Conservation (phyloP, 2,329 filamentous ascomycete genomes). For the Colletotrichum brevisporum region DNA sequence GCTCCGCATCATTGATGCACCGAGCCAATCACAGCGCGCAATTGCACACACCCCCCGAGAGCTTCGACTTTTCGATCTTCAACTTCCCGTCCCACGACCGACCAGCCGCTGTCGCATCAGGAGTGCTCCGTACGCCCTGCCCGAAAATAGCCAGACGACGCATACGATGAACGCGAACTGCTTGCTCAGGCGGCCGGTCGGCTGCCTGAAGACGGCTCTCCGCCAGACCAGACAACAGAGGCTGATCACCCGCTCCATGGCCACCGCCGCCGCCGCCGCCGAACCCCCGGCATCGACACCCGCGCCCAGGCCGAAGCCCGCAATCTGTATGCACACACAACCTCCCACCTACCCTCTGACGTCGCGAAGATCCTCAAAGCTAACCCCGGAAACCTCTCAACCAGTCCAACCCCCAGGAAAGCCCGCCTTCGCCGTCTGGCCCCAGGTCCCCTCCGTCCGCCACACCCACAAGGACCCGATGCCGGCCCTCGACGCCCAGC, state of each 20-base stretch:
- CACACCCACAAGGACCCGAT: constrained; percentile 77
- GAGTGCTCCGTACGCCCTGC: background rate
- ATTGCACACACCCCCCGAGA: constrained; percentile 32
- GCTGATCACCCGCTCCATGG: constrained; percentile 61
- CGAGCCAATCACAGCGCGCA: constrained; percentile 54
- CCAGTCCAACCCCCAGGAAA: constrained; percentile 26
- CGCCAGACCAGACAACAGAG: constrained; percentile 69
- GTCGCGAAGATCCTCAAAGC: background rate
- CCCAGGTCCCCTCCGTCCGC: constrained; percentile 68
- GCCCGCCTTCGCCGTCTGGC: constrained; percentile 48
- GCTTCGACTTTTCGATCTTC: constrained; percentile 40
- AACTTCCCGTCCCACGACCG: too few species aligned
- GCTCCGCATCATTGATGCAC: constrained; percentile 43
- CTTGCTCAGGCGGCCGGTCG: constrained; percentile 77
- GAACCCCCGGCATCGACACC: constrained; percentile 45
- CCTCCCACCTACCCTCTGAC: background rate
- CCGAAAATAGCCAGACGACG: constrained; percentile 4
- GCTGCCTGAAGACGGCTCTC: constrained; percentile 77
- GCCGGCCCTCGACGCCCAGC: constrained; percentile 73
- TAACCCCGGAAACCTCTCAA: background rate
- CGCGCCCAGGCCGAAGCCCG: constrained; percentile 46
- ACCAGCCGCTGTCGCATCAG: background rate
- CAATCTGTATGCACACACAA: constrained; percentile 47
- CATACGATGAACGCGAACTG: constrained; percentile 72
- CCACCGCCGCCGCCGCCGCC: constrained; percentile 50